Evolutionary conservation across 2,329 filamentous ascomycete genomes (phyloP), one percentile per base, ranked within the genome.

Genomic region (Fusarium nanum): DNA sequence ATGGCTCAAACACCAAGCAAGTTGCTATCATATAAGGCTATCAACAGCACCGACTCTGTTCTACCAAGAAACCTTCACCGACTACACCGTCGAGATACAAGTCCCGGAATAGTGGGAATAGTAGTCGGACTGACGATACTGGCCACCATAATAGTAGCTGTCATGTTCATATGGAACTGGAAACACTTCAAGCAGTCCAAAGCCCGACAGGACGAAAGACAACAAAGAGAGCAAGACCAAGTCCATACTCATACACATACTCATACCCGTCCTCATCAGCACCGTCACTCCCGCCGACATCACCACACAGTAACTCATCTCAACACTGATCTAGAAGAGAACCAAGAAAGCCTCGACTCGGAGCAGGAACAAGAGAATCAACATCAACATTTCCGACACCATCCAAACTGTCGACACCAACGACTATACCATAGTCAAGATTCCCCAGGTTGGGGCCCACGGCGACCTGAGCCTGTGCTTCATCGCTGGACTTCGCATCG

Each of bases 151-250:
- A 25, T 71, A 20, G 55, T 55, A 18, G 27, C 47, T 6, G 41
- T 57, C 5, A n/a, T 69, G 11, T 71, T 59, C 22, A n/a, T 46
- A 23, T 72, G 65, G 40, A 66, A 61, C 4, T 70, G 56, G 65
- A 59, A 57, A 7, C 44, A 14, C 6, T 52, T 61, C 22, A 57
- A 48, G 7, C 22, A 41, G 20, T 9, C 18, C 14, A 61, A 32
- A n/a, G 14, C 30, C 14, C 41, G 23, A 14, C 45, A 44, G 14
- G n/a, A 34, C 4, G 37, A 57, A 7, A 56, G 32, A n/a, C 47
- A 13, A 18, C 23, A 50, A 16, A 53, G 27, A 34, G 32, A 42
- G 10, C 27, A 32, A 32, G 50, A 40, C 6, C 25, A 44, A 3
- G 28, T 7, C 20, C 41, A 14, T 14, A 16, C 14, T 30, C 48